Evolutionary conservation across 306 rosid species (phyloP), one percentile per base, ranked within the genome.

Genomic region (Trichosanthes cucumerina): DNA sequence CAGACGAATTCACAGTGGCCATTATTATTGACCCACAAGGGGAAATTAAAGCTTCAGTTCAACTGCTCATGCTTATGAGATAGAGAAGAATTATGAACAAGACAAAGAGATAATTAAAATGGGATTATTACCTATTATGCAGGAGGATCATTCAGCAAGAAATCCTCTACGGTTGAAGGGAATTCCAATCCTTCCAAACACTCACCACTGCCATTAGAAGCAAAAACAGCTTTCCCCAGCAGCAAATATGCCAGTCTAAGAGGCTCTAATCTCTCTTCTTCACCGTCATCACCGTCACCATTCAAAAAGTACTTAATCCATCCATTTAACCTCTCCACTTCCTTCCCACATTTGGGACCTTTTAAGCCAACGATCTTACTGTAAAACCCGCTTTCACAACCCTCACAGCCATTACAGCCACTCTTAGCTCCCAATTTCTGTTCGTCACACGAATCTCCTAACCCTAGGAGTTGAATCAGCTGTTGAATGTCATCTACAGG

Each of bases 291-390:
- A 78, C 78, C 87, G 19, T 75, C 72, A 26, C 87, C 86, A 86
- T 83, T 85, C 80, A 83, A 0, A n/a, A 89, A 92, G 81, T 82
- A 87, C 21, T 88, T 74, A 63, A 93, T 93, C 97, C 98, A 93
- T 75, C 91, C 91, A 79, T 90, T 85, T 76, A 93, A 79, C 82
- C 98, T 89, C 90, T 84, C 71, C 76, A 80, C 81, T 83, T 93
- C 97, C 84, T 86, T 88, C 80, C 72, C 78, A 75, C 97, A 93
- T 88, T 88, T 93, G 7, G 97, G 97, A 43, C 97, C 98, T 64
- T 87, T 87, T 76, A 90, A 81, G 31, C 93, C 93, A 75, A 85
- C 97, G 86, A 93, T 88, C 85, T 89, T 93, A 10, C 87, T 75
- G 80, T 88, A 88, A 87, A 93, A 93, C 80, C 97, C 94, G n/a